A percentile compares a stretch with the other conserved stretches of the same genome.
Conservation (phyloP, 768 basidiomycete species). For the Hemileccinum impolitum region DNA sequence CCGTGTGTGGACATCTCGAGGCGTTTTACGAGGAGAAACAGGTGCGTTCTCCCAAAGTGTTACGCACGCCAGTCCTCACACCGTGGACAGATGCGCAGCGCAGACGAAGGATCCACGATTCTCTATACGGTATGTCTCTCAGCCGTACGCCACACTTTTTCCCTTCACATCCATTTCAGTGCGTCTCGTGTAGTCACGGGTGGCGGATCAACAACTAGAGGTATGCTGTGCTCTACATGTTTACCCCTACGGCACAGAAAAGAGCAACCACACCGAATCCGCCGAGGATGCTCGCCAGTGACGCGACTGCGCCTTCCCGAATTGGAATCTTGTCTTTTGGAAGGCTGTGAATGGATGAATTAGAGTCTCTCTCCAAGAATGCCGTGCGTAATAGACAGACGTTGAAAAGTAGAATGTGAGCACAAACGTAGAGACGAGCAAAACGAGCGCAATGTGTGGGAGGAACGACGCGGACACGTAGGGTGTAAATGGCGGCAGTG, state of each 20-base stretch:
- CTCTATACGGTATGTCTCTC: conserved; percentile 79
- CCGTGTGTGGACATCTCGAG: conserved; percentile 78
- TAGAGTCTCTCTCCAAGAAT: conserved; percentile 2
- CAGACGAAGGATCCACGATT: conserved; percentile 92
- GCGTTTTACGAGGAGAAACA: conserved; percentile 89
- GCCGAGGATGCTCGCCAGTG: conserved; percentile 71
- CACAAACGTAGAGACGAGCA: conserved; percentile 73
- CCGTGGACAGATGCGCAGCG: conserved; percentile 66
- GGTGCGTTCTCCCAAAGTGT: conserved; percentile 37
- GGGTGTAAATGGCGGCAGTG: conserved; percentile 70
- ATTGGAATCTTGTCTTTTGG: conserved; percentile 66
- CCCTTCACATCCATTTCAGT: conserved; percentile 41
- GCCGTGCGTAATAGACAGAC: conserved; percentile 40
- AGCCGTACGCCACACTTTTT: background rate
- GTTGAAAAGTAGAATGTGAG: conserved; percentile 91
- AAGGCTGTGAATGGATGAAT: conserved; percentile 45
- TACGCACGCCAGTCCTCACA: background rate
- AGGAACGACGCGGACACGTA: conserved; percentile 63
- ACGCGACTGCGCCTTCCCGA: conserved; percentile 68
- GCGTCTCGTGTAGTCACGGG: conserved; percentile 69
- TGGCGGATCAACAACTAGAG: conserved; percentile 77
- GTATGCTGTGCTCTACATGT: conserved; percentile 22
- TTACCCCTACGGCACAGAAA: conserved; percentile 44
- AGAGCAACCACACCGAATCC: conserved; percentile 89
- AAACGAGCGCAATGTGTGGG: conserved; percentile 70